A percentile compares a stretch with the other conserved stretches of the same genome.
Conservation (phyloP, 768 basidiomycete species). For the Termitomyces sp. region DNA sequence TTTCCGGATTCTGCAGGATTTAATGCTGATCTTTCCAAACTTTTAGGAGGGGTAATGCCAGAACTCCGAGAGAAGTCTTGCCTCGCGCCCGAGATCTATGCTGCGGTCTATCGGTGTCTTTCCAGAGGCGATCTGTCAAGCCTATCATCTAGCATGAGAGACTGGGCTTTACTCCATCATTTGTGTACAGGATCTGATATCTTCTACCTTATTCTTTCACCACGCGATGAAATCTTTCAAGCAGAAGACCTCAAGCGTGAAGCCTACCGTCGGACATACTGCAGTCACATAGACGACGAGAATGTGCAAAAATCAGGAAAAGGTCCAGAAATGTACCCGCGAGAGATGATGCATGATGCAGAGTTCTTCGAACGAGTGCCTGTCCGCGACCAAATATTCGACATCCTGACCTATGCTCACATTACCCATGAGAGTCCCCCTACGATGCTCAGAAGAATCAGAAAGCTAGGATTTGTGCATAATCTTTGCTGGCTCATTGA, state of each 20-base stretch:
- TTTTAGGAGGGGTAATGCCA: slow-evolving; percentile 45
- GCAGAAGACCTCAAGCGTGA: slow-evolving; percentile 37
- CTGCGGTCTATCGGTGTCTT: slow-evolving; percentile 44
- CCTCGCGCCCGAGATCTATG: slow-evolving; percentile 50
- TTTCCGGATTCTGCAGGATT: slow-evolving; percentile 55
- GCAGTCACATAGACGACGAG: slow-evolving; percentile 30
- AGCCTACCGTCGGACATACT: slow-evolving; percentile 41
- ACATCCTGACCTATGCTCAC: slow-evolving; percentile 63
- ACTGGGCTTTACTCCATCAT: slow-evolving; percentile 58
- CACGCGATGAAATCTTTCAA: slow-evolving; percentile 54
- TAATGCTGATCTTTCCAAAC: slow-evolving; percentile 42
- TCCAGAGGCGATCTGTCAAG: slow-evolving; percentile 33
- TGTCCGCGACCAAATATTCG: slow-evolving; percentile 63
- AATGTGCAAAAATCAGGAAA: slow-evolving; percentile 6
- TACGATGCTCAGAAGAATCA: slow-evolving; percentile 51
- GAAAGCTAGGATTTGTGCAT: slow-evolving; percentile 58
- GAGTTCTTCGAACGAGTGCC: slow-evolving; percentile 57
- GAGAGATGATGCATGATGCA: slow-evolving; percentile 17
- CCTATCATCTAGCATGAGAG: slow-evolving; percentile 30
- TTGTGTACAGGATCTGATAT: slow-evolving; percentile 57
- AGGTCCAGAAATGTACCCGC: neutral
- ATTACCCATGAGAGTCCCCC: slow-evolving; percentile 49
- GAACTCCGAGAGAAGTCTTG: slow-evolving; percentile 59
- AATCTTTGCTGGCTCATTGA: neutral
- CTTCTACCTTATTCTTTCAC: slow-evolving; percentile 51